Evolutionary conservation across 306 rosid species (phyloP), one percentile per base, ranked within the genome.

Genomic region (Lagenaria siceraria): DNA sequence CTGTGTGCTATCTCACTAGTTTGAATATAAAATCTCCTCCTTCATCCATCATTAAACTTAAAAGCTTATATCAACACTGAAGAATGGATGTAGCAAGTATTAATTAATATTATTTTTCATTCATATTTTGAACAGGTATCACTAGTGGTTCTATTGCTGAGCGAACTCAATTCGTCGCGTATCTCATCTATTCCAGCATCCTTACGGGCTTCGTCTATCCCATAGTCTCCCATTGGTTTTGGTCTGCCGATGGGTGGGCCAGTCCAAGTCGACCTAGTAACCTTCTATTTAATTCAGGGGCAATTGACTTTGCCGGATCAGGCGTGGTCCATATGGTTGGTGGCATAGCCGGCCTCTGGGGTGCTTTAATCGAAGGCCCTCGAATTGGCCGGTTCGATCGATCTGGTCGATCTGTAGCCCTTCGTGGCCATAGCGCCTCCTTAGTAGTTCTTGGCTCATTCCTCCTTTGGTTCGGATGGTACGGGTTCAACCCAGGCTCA

Each of bases 101-200:
- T 0, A 36, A 36, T 2, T 43, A 43, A 8, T 43, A 11, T 8
- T 43, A 11, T 8, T 8, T 43, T 43, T 43, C 13, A 36, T 2
- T 36, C 42, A 36, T 36, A 0, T 36, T 2, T 43, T 43, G 11
- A 43, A 43, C 49, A 43, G 49, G 49, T 1, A 92, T 92, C 76
- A 86, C 93, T 48, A 87, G 91, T 62, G 97, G 97, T 51, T 92
- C 97, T 14, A 92, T 92, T 18, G 93, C 96, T 0, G 96, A 92
- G 83, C 56, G 97, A 2, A 92, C 97, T 0, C 96, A 90, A 4
- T 92, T 92, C 71, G 93, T 92, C 0, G 97, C 97, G 0, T 92
- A 92, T 65, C 87, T 92, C 0, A 84, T 92, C 1, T 90, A 92
- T 75, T 92, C 97, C 4, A 81, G 93, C 6, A 88, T 92, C 42